Conservation (phyloP, 192 early-diverging fungal genomes). For the Martensiomyces pterosporus region DNA sequence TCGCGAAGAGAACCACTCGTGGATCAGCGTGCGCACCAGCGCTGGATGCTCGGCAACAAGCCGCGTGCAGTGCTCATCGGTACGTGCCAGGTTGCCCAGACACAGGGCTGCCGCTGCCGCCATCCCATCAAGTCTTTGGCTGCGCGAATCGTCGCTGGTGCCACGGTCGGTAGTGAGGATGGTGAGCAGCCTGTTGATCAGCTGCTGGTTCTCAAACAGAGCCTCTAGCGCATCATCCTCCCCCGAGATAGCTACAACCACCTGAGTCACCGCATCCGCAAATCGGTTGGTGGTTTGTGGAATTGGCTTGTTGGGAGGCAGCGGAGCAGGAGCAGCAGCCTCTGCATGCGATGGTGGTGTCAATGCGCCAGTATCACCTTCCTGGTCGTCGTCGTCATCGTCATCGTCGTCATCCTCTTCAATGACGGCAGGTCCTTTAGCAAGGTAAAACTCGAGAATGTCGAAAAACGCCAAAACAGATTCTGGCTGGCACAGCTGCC, state of each 20-base stretch:
- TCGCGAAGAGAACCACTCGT: conserved; percentile 49
- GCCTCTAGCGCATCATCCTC: conserved; percentile 29
- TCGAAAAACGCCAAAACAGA: conserved; percentile 23
- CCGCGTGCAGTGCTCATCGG: conserved; percentile 60
- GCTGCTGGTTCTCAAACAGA: conserved; percentile 23
- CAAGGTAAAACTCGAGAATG: conserved; percentile 23
- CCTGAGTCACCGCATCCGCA: conserved; percentile 38
- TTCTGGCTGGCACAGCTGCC: conserved; percentile 33
- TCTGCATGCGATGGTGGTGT: too few relatives aligned
- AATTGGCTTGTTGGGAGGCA: conserved; percentile 25
- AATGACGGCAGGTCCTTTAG: neutral
- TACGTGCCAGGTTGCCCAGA: conserved; percentile 69
- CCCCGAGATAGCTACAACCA: conserved; percentile 35
- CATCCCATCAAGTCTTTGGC: conserved; percentile 12
- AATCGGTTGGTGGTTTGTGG: conserved; percentile 15
- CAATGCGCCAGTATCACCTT: neutral
- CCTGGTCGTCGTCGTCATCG: neutral
- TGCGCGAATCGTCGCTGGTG: neutral
- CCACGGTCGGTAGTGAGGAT: conserved; percentile 12
- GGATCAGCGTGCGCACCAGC: conserved; percentile 52
- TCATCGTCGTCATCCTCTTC: conserved; percentile 3
- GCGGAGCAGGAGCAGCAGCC: conserved; percentile 2
- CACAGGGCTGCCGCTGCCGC: conserved; percentile 55
- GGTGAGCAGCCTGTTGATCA: conserved; percentile 13
- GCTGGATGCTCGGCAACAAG: conserved; percentile 56